Evolutionary conservation across 495 filamentous ascomycete genomes (phyloP), one percentile per base, ranked within the genome.

Genomic region (Penicillium coprophilum): DNA sequence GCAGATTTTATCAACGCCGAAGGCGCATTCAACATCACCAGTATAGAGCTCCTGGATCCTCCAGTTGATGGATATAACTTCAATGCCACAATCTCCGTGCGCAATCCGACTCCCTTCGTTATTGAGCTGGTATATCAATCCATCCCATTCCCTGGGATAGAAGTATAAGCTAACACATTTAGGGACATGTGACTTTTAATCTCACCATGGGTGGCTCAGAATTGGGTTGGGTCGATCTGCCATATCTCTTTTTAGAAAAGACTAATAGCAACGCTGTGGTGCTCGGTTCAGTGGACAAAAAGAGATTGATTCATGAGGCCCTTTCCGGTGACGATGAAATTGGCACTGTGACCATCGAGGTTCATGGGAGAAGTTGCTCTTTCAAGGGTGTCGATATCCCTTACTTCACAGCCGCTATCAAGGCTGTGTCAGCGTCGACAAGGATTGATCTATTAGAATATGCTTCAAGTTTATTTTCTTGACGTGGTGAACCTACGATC

Each of bases 121-220:
- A 56, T 72, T 4, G 61, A 70, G 41, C 55, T 72, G 61, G 68
- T 71, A 61, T 12, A 47, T 38, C 2, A 5, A 21, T n/a, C 2
- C 20, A 19, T 44, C 4, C 15, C 15, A 17, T n/a, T 3, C 17
- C 6, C 15, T 28, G 13, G 13, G 39, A 46, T 32, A 36, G 19
- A 12, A 31, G 30, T n/a, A 24, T 32, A 4, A 1, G 30, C 17
- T 38, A 8, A 47, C 17, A 30, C n/a, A 12, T 17, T 20, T 24
- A 71, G 68, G 69, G 69, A 15, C 55, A 61, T 44, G 61, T 65
- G 44, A 59, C 52, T 5, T 65, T 72, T 44, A 72, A 72, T 28
- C 67, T 72, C 10, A 65, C 55, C 21, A 20, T 72, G 28, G 60
- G 53, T 23, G 65, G 50, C 31, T 46, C 54, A 12, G 39, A 51